A percentile compares a stretch with the other conserved stretches of the same genome.
phyloP scores from a whole-genome alignment of 805 yeast species.

The Metschnikowia baotianmanensis region DNA sequence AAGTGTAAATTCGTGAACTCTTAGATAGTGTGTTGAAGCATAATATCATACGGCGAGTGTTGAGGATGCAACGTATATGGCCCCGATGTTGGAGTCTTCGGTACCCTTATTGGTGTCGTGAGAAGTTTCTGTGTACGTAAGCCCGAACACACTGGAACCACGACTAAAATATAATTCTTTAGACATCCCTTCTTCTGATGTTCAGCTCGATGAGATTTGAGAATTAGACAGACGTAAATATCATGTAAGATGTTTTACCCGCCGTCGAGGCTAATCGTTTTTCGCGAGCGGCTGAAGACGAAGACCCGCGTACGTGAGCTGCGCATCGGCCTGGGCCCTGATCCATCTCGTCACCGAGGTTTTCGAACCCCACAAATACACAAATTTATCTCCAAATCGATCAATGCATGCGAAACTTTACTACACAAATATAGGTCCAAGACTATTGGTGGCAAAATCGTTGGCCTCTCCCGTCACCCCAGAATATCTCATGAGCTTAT shows the following conservation, averaged over 20 bases:
- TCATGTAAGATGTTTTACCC: too few relatives aligned
- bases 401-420: conserved; percentile 4
- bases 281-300: background rate
- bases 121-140: conserved; percentile 3
- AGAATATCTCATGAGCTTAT: conserved; percentile 7
- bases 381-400: background rate
- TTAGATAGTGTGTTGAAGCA: background rate
- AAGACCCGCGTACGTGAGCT: background rate
- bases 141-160: conserved; percentile 4
- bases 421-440: conserved; percentile 13
- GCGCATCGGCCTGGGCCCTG: background rate
- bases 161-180: conserved; percentile 4
- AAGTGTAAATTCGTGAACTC: background rate
- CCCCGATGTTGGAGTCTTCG: background rate
- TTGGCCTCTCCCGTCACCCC: conserved; percentile 10
- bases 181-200: background rate
- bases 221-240: too few relatives aligned
- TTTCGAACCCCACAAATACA: too few relatives aligned
- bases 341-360: background rate
- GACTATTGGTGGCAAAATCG: conserved; percentile 8
- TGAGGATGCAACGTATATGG: conserved; percentile 6
- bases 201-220: background rate
- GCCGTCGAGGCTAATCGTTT: too few relatives aligned
- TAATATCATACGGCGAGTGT: conserved; percentile 7
- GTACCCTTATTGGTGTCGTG: background rate